Evolutionary conservation across 129 eudicot genomes (phyloP).

Genomic region (Flaveria sonorensis): DNA sequence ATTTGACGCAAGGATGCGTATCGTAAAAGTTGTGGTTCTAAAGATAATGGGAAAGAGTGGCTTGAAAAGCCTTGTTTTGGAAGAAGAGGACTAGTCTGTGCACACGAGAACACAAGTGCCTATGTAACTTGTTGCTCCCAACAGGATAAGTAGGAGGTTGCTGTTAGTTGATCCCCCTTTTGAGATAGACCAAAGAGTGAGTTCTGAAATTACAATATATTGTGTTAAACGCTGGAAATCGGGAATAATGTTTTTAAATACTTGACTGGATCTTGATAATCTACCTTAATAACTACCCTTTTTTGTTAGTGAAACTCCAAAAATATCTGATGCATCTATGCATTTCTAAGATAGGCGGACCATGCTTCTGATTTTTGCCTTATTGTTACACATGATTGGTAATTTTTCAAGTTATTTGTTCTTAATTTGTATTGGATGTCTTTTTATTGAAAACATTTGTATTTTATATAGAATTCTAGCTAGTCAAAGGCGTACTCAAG

Average conservation of each 20-base stretch:
- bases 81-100: neutral
- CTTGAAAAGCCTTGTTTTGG: neutral
- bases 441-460: neutral
- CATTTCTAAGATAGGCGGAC: neutral
- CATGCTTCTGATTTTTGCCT: neutral
- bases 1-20: neutral
- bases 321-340: neutral
- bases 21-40: neutral
- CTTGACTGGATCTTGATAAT: neutral
- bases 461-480: neutral
- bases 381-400: constrained; percentile 3
- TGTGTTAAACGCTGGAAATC: neutral
- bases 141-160: neutral
- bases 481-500: neutral
- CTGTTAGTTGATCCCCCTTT: neutral
- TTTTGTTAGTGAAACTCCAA: neutral
- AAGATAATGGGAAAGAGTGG: neutral
- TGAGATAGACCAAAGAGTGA: neutral
- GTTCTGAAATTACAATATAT: neutral
- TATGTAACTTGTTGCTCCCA: neutral
- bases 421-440: neutral
- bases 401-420: neutral
- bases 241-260: neutral
- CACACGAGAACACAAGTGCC: neutral
- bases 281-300: neutral